These are phyloP conservation scores for Avena sativa DNA, from an alignment of 176 grass and related monocot genomes.

Conservation along the genomic window DNA sequence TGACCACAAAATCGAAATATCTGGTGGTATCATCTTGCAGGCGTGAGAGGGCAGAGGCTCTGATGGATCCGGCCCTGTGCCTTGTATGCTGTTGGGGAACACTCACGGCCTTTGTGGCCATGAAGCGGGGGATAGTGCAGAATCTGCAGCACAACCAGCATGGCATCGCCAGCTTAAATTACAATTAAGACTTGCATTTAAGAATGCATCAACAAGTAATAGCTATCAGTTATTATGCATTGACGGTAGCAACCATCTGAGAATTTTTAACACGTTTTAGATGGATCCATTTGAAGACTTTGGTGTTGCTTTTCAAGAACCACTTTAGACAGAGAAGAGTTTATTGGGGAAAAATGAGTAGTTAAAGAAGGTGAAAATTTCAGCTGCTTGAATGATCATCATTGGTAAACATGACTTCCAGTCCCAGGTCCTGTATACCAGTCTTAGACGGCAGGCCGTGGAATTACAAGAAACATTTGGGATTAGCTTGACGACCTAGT, in stretches of 20 bases:
- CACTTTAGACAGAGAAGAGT: neutral
- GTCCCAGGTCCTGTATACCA: neutral
- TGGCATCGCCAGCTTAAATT: constrained; percentile 15
- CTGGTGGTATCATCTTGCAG: constrained; percentile 60
- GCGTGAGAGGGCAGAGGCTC: constrained; percentile 50
- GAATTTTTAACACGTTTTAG: neutral
- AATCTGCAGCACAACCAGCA: constrained; percentile 50
- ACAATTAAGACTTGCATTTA: neutral
- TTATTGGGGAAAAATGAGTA: neutral
- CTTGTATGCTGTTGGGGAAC: constrained; percentile 32
- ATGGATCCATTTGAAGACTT: neutral
- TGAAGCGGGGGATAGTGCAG: constrained; percentile 43
- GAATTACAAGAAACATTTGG: neutral
- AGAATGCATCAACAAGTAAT: neutral
- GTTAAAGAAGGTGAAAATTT: constrained; percentile 3
- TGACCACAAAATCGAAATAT: constrained; percentile 86
- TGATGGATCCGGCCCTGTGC: constrained; percentile 30
- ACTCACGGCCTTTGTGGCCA: constrained; percentile 31
- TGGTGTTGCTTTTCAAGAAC: no score
- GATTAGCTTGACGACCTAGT: neutral
- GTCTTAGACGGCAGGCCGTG: neutral
- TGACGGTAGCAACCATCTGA: neutral
- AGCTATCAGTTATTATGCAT: neutral
- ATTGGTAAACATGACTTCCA: neutral
- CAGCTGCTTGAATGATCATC: neutral